Evolutionary conservation across 2,329 filamentous ascomycete species (phyloP).

Genomic region (Trichoderma atroviride): DNA sequence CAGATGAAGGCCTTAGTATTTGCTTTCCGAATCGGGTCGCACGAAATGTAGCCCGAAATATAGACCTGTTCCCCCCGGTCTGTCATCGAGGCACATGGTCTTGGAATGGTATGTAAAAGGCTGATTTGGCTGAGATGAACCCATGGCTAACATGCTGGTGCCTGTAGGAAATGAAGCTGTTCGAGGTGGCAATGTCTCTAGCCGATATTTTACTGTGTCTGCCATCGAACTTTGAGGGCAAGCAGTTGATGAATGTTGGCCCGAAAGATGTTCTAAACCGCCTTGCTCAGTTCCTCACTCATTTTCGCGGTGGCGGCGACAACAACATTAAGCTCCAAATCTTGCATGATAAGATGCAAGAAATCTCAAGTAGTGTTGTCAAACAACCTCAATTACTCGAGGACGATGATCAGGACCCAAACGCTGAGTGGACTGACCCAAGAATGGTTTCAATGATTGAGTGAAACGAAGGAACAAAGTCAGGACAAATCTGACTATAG

Average conservation of each 20-base stretch:
- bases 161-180: constrained; percentile 15
- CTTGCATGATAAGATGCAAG: constrained; percentile 15
- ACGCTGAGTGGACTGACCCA: not conserved
- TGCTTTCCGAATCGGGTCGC: constrained; percentile 5
- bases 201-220: constrained; percentile 14
- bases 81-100: constrained; percentile 13
- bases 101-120: constrained; percentile 1
- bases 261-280: constrained; percentile 10
- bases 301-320: constrained; percentile 8
- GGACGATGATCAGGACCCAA: not conserved
- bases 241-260: constrained; percentile 10
- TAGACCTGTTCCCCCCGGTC: constrained; percentile 4
- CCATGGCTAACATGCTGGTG: not conserved
- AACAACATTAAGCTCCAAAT: constrained; percentile 18
- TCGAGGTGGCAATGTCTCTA: constrained; percentile 17
- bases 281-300: constrained; percentile 1
- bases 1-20: constrained; percentile 7
- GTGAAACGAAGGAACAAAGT: not conserved
- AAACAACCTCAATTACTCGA: not conserved
- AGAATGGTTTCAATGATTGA: not conserved
- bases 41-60: constrained; percentile 10
- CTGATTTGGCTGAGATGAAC: not conserved
- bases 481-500: not conserved
- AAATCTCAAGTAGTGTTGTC: constrained; percentile 7
- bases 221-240: not conserved